Conservation (phyloP, 345 rosid species). For the Dovyalis caffra region DNA sequence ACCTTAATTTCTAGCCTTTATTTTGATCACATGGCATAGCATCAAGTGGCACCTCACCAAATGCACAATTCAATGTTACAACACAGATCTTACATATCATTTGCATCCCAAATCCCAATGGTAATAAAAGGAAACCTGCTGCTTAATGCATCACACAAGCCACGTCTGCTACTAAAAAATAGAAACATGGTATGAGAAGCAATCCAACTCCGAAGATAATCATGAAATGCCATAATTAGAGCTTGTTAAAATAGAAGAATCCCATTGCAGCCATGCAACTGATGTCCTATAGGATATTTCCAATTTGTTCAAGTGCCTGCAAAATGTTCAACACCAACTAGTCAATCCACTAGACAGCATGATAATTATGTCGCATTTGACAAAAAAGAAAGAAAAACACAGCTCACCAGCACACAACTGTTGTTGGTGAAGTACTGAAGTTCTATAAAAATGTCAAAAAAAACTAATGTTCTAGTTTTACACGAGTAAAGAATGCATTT, state of each 20-base stretch:
- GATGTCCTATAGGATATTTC: conserved; percentile 35
- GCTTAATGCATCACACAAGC: not conserved
- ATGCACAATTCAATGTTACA: not conserved
- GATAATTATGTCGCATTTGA: not conserved
- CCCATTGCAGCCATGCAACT: conserved; percentile 22
- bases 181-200: not conserved
- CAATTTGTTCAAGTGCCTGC: conserved; percentile 61
- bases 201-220: not conserved
- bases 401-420: not conserved
- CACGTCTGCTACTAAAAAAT: not conserved
- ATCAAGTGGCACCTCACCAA: not conserved
- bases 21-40: not conserved
- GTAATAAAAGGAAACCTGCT: not conserved
- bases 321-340: not conserved
- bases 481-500: not conserved
- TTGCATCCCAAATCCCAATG: not conserved
- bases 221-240: conserved; percentile 2
- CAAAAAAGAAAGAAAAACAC: not conserved
- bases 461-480: not conserved
- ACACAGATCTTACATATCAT: not conserved
- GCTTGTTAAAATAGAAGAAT: conserved; percentile 12
- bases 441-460: not conserved
- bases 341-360: not conserved
- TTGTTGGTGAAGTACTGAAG: not conserved
- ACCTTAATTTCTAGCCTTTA: not conserved